phyloP scores from a whole-genome alignment of 164 flowering plant species.

The Liriodendron chinense region DNA sequence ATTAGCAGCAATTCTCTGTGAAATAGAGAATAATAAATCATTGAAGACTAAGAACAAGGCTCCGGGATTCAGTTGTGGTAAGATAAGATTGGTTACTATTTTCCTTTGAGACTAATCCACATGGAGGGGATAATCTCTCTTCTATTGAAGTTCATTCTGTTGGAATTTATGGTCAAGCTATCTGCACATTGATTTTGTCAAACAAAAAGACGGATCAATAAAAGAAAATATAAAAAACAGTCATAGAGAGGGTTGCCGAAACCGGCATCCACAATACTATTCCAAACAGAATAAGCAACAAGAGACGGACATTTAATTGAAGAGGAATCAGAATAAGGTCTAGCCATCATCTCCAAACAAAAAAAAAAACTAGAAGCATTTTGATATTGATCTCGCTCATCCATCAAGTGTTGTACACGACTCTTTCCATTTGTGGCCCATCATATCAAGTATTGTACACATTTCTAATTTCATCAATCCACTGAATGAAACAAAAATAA shows the following conservation, averaged over 20 bases:
- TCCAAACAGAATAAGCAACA: slow-evolving; percentile 5
- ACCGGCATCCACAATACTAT: slow-evolving; percentile 2
- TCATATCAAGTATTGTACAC: too few relatives aligned
- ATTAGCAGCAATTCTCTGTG: too few relatives aligned
- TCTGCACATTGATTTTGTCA: slow-evolving; percentile 11
- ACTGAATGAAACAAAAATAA: too few relatives aligned
- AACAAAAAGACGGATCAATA: neutral
- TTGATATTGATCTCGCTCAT: too few relatives aligned
- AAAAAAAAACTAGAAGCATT: too few relatives aligned
- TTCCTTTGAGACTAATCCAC: slow-evolving; percentile 7
- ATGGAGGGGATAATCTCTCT: slow-evolving; percentile 10
- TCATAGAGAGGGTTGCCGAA: neutral
- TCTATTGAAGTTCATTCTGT: slow-evolving; percentile 13
- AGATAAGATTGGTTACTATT: neutral
- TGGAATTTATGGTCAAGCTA: slow-evolving; percentile 4
- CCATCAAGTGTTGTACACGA: too few relatives aligned
- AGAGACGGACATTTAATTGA: neutral
- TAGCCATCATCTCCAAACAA: neutral
- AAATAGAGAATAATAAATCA: too few relatives aligned
- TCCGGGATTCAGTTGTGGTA: too few relatives aligned
- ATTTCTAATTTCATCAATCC: too few relatives aligned
- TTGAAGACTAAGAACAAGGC: too few relatives aligned
- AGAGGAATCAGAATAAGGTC: neutral
- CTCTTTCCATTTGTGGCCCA: too few relatives aligned
- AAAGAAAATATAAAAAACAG: slow-evolving; percentile 7